Conservation (phyloP, 768 basidiomycete genomes). For the Paxillus ammoniavirescens region DNA sequence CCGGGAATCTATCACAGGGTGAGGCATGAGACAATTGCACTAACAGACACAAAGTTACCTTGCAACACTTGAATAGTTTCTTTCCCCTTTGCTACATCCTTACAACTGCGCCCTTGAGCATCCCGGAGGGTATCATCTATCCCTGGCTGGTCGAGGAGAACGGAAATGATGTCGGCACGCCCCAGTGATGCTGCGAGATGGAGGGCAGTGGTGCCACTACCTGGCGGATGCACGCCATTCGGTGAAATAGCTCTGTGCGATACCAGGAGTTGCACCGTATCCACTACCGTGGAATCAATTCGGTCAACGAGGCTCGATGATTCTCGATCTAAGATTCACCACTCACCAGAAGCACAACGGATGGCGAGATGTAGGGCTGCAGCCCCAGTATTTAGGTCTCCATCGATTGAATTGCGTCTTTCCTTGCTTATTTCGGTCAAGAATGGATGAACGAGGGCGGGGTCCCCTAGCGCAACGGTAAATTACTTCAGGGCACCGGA, state of each 20-base stretch:
- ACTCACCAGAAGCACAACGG: conserved; percentile 73
- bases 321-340: not conserved
- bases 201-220: conserved; percentile 69
- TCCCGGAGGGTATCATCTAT: conserved; percentile 81
- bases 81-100: conserved; percentile 70
- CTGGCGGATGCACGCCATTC: conserved; percentile 71
- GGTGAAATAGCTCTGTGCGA: conserved; percentile 77
- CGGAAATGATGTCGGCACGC: conserved; percentile 64
- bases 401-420: conserved; percentile 47
- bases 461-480: conserved; percentile 52
- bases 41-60: conserved; percentile 40
- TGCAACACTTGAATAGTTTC: conserved; percentile 68
- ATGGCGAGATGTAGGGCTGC: conserved; percentile 80
- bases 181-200: conserved; percentile 74
- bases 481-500: not conserved
- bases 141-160: conserved; percentile 75
- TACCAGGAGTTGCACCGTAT: conserved; percentile 67
- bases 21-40: not conserved
- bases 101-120: conserved; percentile 58
- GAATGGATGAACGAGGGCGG: conserved; percentile 77
- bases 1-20: conserved; percentile 61
- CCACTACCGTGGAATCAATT: conserved; percentile 38
- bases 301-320: not conserved
- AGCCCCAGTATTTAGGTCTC: conserved; percentile 61
- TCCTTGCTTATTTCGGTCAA: conserved; percentile 74